Percentiles rank a stretch among this genome's conserved stretches.
Evolutionary conservation across 2,329 filamentous ascomycete genomes (phyloP).

Genomic region (Hypoxylon sp.): DNA sequence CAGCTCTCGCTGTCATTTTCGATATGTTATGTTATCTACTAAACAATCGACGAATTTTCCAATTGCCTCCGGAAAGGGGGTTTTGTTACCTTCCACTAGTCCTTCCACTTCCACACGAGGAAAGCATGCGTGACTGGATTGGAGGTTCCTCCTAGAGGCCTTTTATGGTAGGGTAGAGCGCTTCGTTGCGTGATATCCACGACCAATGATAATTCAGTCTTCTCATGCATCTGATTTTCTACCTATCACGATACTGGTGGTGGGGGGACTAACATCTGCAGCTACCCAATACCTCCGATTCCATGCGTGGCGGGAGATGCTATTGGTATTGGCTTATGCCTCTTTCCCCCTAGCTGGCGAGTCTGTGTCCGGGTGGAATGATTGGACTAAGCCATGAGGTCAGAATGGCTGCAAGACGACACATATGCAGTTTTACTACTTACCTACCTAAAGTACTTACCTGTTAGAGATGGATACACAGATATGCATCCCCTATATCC

Average conservation of each 20-base stretch:
- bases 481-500: slow-evolving; percentile 12
- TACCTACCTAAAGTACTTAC: slow-evolving; percentile 1
- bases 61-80: not conserved
- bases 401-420: slow-evolving; percentile 22
- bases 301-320: slow-evolving; percentile 19
- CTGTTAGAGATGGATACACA: slow-evolving; percentile 14
- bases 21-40: not conserved
- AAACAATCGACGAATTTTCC: no score
- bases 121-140: slow-evolving; percentile 19
- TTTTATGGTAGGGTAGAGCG: slow-evolving; percentile 45
- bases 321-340: not conserved
- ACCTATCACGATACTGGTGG: slow-evolving; percentile 33
- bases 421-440: slow-evolving; percentile 11
- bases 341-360: slow-evolving; percentile 28
- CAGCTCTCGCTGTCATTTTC: not conserved
- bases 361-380: slow-evolving; percentile 19
- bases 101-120: not conserved
- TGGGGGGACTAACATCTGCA: slow-evolving; percentile 34
- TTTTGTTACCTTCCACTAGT: not conserved
- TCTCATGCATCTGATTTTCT: slow-evolving; percentile 35
- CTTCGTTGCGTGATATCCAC: slow-evolving; percentile 40
- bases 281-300: slow-evolving; percentile 37
- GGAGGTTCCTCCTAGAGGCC: slow-evolving; percentile 5
- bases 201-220: slow-evolving; percentile 39
- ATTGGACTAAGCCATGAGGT: slow-evolving; percentile 24